A percentile compares a stretch with the other conserved stretches of the same genome.
Evolutionary conservation across 257 asterid species (phyloP).

Genomic region (Solanum chaucha): DNA sequence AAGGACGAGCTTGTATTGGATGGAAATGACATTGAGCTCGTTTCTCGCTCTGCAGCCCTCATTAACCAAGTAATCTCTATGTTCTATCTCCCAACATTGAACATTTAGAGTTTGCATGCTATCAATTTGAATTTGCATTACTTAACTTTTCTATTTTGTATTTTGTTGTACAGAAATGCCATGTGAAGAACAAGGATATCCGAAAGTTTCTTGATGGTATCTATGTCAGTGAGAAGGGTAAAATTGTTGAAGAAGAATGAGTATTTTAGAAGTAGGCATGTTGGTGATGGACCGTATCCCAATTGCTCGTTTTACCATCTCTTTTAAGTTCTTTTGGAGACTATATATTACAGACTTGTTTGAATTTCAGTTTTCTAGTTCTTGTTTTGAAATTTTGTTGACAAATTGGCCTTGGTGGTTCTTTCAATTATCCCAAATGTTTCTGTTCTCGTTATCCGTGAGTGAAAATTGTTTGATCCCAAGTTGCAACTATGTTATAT

Average conservation of each 20-base stretch:
- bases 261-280: not conserved
- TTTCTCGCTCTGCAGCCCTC: constrained; percentile 1
- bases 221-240: constrained; percentile 4
- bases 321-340: not conserved
- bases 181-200: constrained; percentile 6
- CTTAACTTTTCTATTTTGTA: not conserved
- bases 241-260: not conserved
- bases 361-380: not conserved
- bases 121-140: too few relatives aligned
- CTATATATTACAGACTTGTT: not conserved
- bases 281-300: not conserved
- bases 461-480: not conserved
- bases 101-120: not conserved
- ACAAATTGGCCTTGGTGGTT: not conserved
- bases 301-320: not conserved
- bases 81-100: not conserved
- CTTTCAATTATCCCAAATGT: not conserved
- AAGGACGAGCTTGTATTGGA: not conserved
- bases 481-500: not conserved
- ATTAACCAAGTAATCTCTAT: not conserved
- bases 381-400: not conserved
- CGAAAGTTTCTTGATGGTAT: constrained; percentile 5
- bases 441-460: not conserved
- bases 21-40: constrained; percentile 1
- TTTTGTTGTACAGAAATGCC: not conserved